A percentile compares a stretch with the other conserved stretches of the same genome.
These are phyloP conservation scores for Camelina hispida DNA, from an alignment of 345 rosid genomes.

Conservation along the genomic window DNA sequence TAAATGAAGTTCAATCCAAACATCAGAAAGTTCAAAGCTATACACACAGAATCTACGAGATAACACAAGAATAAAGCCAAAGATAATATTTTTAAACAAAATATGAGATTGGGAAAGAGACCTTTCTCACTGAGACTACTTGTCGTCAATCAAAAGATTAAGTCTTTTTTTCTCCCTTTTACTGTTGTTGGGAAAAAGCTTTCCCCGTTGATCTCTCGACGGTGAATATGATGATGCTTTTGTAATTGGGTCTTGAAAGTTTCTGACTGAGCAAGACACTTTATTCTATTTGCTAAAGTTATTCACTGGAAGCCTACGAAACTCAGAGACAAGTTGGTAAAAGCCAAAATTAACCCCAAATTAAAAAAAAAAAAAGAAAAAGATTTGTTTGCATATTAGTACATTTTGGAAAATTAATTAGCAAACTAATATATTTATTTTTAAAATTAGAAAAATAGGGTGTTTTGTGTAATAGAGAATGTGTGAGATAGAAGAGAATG, in stretches of 20 bases:
- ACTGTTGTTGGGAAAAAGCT: not conserved
- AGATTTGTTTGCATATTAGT: too few species aligned
- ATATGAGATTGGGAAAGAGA: not conserved
- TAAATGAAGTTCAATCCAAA: not conserved
- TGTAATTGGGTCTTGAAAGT: not conserved
- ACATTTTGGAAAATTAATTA: too few species aligned
- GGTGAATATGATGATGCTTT: not conserved
- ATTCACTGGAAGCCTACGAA: not conserved
- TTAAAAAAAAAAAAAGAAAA: too few species aligned
- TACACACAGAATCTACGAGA: not conserved
- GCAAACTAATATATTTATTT: too few species aligned
- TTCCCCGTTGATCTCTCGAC: not conserved
- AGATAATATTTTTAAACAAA: not conserved
- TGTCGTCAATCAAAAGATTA: slow-evolving; percentile 46
- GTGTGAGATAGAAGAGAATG: too few species aligned
- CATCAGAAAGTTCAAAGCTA: not conserved
- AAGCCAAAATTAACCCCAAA: too few species aligned
- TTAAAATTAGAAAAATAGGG: too few species aligned
- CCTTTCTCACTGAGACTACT: slow-evolving; percentile 87
- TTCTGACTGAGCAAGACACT: not conserved
- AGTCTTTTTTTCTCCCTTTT: not conserved
- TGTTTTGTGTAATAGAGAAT: too few species aligned
- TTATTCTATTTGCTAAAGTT: too few species aligned
- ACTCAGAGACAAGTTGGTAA: not conserved
- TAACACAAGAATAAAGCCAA: not conserved